A percentile compares a stretch with the other conserved stretches of the same genome.
phyloP scores from a whole-genome alignment of 306 rosid genomes.

The Alnus glutinosa region DNA sequence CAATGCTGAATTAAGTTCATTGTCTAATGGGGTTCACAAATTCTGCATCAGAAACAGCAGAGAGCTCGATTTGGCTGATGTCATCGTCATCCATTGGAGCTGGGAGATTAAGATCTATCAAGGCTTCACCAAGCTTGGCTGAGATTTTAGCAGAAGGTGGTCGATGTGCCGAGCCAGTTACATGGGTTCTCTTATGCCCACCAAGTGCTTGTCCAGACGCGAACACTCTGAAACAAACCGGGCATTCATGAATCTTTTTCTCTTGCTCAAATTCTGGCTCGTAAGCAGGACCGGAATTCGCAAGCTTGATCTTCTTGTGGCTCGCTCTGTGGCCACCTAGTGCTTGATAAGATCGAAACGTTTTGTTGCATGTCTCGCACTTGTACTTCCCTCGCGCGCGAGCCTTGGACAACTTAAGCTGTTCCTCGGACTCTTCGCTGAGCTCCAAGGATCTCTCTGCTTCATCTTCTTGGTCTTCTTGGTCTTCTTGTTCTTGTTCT shows the following conservation, averaged over 20 bases:
- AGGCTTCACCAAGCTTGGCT: slow-evolving; percentile 35
- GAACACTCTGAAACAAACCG: slow-evolving; percentile 79
- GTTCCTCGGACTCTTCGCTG: slow-evolving; percentile 51
- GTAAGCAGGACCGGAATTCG: neutral
- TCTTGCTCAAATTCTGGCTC: slow-evolving; percentile 29
- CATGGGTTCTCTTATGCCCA: slow-evolving; percentile 95
- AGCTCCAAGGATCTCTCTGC: slow-evolving; percentile 42
- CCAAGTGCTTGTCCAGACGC: slow-evolving; percentile 95
- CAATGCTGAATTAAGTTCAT: neutral
- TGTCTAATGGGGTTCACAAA: slow-evolving; percentile 48
- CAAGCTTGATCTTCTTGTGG: slow-evolving; percentile 71
- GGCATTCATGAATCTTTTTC: slow-evolving; percentile 73
- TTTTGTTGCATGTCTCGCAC: slow-evolving; percentile 87
- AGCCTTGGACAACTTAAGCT: slow-evolving; percentile 33
- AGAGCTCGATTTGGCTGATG: slow-evolving; percentile 61
- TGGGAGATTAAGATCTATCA: slow-evolving; percentile 92
- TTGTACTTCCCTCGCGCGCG: slow-evolving; percentile 57
- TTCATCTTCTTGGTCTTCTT: slow-evolving; percentile 32
- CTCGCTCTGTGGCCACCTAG: slow-evolving; percentile 95
- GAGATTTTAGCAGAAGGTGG: slow-evolving; percentile 26
- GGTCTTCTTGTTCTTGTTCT: slow-evolving; percentile 23
- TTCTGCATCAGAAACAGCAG: slow-evolving; percentile 85
- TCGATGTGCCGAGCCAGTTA: slow-evolving; percentile 37
- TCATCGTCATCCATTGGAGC: slow-evolving; percentile 76
- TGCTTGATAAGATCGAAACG: slow-evolving; percentile 86